Percentiles rank a stretch among this genome's conserved stretches.
Evolutionary conservation across 306 rosid species (phyloP).

Genomic region (Ochetophila trinervis): DNA sequence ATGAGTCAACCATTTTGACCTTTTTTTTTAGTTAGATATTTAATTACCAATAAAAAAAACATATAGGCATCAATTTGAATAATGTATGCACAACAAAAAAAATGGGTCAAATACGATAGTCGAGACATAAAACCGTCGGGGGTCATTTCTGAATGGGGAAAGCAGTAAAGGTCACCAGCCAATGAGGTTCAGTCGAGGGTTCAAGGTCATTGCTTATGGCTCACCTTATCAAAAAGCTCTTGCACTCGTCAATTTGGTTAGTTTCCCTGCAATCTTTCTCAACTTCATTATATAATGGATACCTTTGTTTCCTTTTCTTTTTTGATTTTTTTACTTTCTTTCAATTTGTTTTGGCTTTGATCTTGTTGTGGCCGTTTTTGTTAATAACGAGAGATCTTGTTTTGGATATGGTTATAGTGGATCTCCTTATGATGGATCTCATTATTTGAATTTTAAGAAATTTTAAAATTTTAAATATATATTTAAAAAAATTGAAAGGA

Average conservation of each 20-base stretch:
- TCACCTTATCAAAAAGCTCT: conserved; percentile 73
- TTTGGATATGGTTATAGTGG: background rate
- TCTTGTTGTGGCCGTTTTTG: background rate
- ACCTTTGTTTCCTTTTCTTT: background rate
- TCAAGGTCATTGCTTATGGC: conserved; percentile 72
- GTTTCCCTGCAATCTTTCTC: conserved; percentile 8
- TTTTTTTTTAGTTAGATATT: no score
- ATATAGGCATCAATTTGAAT: no score
- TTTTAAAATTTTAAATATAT: no score
- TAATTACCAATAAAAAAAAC: no score
- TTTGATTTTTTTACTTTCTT: background rate
- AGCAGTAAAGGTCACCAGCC: conserved; percentile 33
- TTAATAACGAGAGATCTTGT: background rate
- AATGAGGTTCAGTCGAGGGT: conserved; percentile 31
- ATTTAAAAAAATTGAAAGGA: no score
- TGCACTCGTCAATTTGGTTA: conserved; percentile 86
- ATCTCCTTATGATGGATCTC: no score
- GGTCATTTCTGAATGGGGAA: conserved; percentile 56
- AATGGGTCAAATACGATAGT: no score
- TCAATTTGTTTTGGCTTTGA: conserved; percentile 1
- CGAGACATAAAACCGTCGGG: no score
- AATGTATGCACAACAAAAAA: no score
- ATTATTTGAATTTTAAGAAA: no score
- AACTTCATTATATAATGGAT: background rate
- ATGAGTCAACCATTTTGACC: no score